Conservation (phyloP, 768 basidiomycete genomes). For the Pulveroboletus sp. region DNA sequence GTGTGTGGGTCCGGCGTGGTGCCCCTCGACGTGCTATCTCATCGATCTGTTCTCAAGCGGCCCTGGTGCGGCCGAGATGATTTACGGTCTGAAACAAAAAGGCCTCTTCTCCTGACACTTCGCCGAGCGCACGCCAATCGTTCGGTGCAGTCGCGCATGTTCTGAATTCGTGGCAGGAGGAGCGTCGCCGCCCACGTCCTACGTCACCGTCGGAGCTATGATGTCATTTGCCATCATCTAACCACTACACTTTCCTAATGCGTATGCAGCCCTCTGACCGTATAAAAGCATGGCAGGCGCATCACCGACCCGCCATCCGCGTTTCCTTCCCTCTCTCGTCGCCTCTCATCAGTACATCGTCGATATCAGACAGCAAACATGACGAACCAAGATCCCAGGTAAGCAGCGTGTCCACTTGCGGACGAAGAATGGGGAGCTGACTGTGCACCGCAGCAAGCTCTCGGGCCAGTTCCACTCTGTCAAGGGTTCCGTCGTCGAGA, state of each 20-base stretch:
- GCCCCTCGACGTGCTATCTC: no score
- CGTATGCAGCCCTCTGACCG: constrained; percentile 13
- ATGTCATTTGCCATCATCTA: constrained; percentile 29
- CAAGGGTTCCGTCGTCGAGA: constrained; percentile 35
- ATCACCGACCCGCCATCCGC: neutral
- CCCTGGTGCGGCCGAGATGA: no score
- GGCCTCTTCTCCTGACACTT: no score
- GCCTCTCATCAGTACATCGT: neutral
- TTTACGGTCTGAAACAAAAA: no score
- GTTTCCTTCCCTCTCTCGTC: constrained; percentile 3
- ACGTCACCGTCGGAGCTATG: constrained; percentile 25
- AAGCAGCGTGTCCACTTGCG: neutral
- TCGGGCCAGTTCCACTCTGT: constrained; percentile 34
- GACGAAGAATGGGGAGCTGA: neutral
- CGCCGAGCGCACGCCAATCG: neutral
- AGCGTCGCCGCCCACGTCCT: constrained; percentile 5
- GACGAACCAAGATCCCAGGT: constrained; percentile 28
- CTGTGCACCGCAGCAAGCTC: constrained; percentile 24
- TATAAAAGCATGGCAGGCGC: constrained; percentile 22
- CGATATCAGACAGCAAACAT: neutral
- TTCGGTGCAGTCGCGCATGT: neutral
- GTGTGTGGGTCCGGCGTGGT: no score
- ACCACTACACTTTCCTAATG: constrained; percentile 28
- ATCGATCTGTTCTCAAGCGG: no score
- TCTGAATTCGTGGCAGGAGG: no score